A percentile compares a stretch with the other conserved stretches of the same genome.
Evolutionary conservation across 805 yeast genomes (phyloP).

Genomic region (Yarrowia bubula): DNA sequence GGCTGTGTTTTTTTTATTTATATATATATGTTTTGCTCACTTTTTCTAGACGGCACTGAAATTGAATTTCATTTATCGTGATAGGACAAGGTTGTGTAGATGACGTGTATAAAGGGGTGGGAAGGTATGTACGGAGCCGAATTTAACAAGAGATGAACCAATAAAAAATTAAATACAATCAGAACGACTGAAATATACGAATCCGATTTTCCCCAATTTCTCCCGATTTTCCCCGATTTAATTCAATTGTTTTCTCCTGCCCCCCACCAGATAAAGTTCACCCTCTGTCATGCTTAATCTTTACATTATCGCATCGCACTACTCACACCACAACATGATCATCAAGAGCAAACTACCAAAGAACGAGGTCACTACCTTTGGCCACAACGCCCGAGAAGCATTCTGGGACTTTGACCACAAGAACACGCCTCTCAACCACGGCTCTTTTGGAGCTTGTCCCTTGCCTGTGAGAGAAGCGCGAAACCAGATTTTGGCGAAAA

Average conservation of each 20-base stretch:
- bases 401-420: slow-evolving; percentile 48
- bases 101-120: neutral
- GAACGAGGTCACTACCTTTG: neutral
- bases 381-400: slow-evolving; percentile 30
- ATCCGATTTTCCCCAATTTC: neutral
- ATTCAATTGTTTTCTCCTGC: neutral
- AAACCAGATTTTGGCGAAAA: slow-evolving; percentile 36
- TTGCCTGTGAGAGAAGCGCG: slow-evolving; percentile 46
- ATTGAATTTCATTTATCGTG: neutral
- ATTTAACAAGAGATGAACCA: neutral
- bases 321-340: neutral
- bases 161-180: neutral
- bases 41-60: too few relatives aligned
- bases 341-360: slow-evolving; percentile 6
- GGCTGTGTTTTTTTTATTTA: too few relatives aligned
- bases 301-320: slow-evolving; percentile 18
- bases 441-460: slow-evolving; percentile 62
- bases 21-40: too few relatives aligned
- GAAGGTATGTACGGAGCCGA: too few relatives aligned
- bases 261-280: neutral
- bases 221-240: neutral
- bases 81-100: neutral
- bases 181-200: neutral
- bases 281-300: neutral
- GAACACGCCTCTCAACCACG: slow-evolving; percentile 56